phyloP scores from a whole-genome alignment of 768 basidiomycete species.

The Suillus tomentosus region DNA sequence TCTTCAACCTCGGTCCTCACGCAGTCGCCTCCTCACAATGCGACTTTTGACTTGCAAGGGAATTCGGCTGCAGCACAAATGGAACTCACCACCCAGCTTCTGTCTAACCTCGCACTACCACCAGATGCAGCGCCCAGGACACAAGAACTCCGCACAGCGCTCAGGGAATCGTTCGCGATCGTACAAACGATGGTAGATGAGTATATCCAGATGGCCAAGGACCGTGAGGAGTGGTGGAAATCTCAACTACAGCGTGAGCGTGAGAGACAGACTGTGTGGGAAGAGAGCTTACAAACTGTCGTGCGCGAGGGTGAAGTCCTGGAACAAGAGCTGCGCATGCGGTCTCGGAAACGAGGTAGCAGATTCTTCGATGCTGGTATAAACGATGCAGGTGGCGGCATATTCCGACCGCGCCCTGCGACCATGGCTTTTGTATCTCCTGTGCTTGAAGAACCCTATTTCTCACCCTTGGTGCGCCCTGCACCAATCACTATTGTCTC shows the following conservation, averaged over 20 bases:
- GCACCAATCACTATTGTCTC: slow-evolving; percentile 16
- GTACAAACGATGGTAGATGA: slow-evolving; percentile 64
- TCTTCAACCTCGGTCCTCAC: slow-evolving; percentile 48
- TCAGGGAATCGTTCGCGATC: slow-evolving; percentile 59
- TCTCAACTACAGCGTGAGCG: slow-evolving; percentile 64
- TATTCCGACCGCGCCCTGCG: slow-evolving; percentile 24
- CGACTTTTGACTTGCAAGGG: slow-evolving; percentile 63
- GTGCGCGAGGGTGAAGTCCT: slow-evolving; percentile 84
- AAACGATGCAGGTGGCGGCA: slow-evolving; percentile 22
- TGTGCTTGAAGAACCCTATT: slow-evolving; percentile 24
- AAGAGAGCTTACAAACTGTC: slow-evolving; percentile 84
- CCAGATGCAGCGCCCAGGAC: slow-evolving; percentile 29
- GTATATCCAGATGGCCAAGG: slow-evolving; percentile 67
- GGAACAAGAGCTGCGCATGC: slow-evolving; percentile 73
- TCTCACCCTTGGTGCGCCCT: slow-evolving; percentile 21
- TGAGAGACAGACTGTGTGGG: slow-evolving; percentile 75
- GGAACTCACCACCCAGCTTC: slow-evolving; percentile 70
- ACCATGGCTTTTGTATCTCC: slow-evolving; percentile 18
- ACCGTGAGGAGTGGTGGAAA: slow-evolving; percentile 83
- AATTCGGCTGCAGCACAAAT: slow-evolving; percentile 75
- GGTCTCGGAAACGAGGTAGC: slow-evolving; percentile 61
- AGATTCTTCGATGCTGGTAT: slow-evolving; percentile 47
- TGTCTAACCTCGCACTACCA: slow-evolving; percentile 46
- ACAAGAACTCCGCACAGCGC: slow-evolving; percentile 45
- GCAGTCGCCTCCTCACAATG: slow-evolving; percentile 55